Evolutionary conservation across 352 stramenopile genomes (phyloP).

Genomic region (Phytophthora europaea): DNA sequence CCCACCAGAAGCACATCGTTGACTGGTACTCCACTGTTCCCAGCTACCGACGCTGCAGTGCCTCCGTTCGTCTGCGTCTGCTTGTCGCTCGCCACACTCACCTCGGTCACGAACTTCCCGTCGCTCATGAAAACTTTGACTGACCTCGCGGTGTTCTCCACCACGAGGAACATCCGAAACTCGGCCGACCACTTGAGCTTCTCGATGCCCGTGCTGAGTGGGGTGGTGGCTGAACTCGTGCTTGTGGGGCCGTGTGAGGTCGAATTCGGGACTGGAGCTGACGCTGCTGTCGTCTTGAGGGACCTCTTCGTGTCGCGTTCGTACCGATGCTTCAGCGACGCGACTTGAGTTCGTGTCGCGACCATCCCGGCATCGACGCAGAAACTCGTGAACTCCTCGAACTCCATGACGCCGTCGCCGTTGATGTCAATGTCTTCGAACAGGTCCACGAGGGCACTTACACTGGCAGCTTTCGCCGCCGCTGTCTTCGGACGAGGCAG

Average conservation of each 20-base stretch:
- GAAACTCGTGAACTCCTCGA: constrained; percentile 90
- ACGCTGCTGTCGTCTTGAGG: constrained; percentile 56
- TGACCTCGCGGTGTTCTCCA: constrained; percentile 72
- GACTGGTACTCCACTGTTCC: constrained; percentile 4
- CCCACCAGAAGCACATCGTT: constrained; percentile 34
- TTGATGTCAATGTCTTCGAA: constrained; percentile 93
- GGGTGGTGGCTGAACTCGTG: constrained; percentile 33
- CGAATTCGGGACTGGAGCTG: not conserved
- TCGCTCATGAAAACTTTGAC: constrained; percentile 78
- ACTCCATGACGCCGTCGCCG: constrained; percentile 86
- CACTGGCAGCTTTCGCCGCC: constrained; percentile 60
- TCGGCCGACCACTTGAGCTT: constrained; percentile 78
- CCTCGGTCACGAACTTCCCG: constrained; percentile 63
- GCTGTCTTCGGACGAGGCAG: constrained; percentile 53
- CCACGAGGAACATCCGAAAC: constrained; percentile 68
- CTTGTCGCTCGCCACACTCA: constrained; percentile 36
- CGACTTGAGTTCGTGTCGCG: constrained; percentile 55
- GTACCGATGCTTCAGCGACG: constrained; percentile 79
- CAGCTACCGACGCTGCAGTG: not conserved
- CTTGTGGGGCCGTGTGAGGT: constrained; percentile 10
- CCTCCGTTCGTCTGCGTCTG: constrained; percentile 23
- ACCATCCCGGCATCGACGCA: constrained; percentile 90
- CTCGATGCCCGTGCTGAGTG: constrained; percentile 58
- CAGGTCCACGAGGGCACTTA: constrained; percentile 76
- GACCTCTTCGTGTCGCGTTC: constrained; percentile 62